Conservation (phyloP, 2,329 filamentous ascomycete genomes). For the Verticillium albo-atrum region DNA sequence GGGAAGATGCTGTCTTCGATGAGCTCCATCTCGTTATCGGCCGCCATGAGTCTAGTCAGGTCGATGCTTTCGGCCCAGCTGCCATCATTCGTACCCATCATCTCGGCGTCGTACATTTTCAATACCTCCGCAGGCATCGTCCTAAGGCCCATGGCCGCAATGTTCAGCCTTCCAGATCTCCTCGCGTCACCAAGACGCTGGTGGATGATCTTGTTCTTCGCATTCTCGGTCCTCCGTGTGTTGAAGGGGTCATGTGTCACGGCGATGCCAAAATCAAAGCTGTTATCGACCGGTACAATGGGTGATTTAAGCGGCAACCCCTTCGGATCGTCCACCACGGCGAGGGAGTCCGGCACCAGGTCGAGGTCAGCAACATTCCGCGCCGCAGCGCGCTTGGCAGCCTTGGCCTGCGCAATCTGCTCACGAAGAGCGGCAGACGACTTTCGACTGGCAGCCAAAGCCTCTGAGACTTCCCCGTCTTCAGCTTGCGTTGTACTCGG, state of each 20-base stretch:
- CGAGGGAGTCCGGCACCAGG: not conserved
- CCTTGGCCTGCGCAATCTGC: slow-evolving; percentile 89
- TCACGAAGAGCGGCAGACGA: slow-evolving; percentile 80
- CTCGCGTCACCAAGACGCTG: slow-evolving; percentile 70
- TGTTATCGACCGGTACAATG: slow-evolving; percentile 40
- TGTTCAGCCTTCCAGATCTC: slow-evolving; percentile 77
- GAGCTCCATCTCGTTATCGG: slow-evolving; percentile 80
- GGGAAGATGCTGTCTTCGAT: slow-evolving; percentile 76
- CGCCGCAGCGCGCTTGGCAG: slow-evolving; percentile 60
- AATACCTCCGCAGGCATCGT: slow-evolving; percentile 78
- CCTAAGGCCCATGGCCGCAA: slow-evolving; percentile 76
- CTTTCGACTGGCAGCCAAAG: slow-evolving; percentile 39
- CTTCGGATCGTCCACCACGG: not conserved
- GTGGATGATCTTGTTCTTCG: slow-evolving; percentile 62
- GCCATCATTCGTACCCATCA: slow-evolving; percentile 55
- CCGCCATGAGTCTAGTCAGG: slow-evolving; percentile 75
- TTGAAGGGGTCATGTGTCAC: slow-evolving; percentile 62
- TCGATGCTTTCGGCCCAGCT: slow-evolving; percentile 93
- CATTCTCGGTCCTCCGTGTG: slow-evolving; percentile 51
- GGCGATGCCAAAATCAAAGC: slow-evolving; percentile 40
- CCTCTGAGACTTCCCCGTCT: slow-evolving; percentile 12
- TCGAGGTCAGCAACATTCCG: slow-evolving; percentile 23
- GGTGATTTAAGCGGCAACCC: slow-evolving; percentile 16
- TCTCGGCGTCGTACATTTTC: slow-evolving; percentile 83
- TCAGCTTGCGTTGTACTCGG: slow-evolving; percentile 9